Base-by-base conservation (phyloP, 768 basidiomycete species). In the Tulasnella sp. region DNA sequence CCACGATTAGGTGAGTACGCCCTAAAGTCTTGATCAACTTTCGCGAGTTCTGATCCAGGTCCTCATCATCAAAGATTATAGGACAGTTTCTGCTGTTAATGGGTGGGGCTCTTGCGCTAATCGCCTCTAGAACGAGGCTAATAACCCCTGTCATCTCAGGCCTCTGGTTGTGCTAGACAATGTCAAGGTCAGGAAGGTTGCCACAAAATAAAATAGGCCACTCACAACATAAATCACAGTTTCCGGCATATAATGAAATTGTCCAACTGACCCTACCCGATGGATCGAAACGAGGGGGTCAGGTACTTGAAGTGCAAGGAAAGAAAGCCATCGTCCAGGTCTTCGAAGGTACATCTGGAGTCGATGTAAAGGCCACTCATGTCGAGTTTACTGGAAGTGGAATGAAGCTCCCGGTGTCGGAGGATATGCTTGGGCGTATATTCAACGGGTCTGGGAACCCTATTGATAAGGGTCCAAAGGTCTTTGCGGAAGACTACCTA, bases 321-420 rank as follows among this genome's bases (percentile, higher is more conserved):
- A 96, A 94, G 79, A 98, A 98, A 70, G 96, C 96, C 43, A 92
- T 99, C 68, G 95, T 99, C 19, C 96, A 99, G 71, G 95, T 99
- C 63, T 99, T 99, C 67, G 96, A 99, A 72, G 96, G 96, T 53
- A 99, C 96, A 2, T 81, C 93, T 9, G 96, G 96, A 34, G 87
- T 98, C 45, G 96, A 99, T 71, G 96, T 98, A 67, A 95, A 94
- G 71, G 81, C 88, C 13, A 99, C 96, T 2, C 92, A 94, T 69
- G 93, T 98, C 70, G 91, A 96, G 69, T 98, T 99, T 72, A 94
- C 94, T 13, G 96, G 96, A 44, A 88, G 87, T 67, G 93, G 92
- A 71, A 98, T 99, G 96, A 97, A 96, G 72, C 80, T 99, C 1
- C 93, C 96, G 45, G 96, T 98, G 19, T 92, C 93, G 23, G 96